Evolutionary conservation across 345 rosid genomes (phyloP), one percentile per base, ranked within the genome.

Genomic region (Draba incana): DNA sequence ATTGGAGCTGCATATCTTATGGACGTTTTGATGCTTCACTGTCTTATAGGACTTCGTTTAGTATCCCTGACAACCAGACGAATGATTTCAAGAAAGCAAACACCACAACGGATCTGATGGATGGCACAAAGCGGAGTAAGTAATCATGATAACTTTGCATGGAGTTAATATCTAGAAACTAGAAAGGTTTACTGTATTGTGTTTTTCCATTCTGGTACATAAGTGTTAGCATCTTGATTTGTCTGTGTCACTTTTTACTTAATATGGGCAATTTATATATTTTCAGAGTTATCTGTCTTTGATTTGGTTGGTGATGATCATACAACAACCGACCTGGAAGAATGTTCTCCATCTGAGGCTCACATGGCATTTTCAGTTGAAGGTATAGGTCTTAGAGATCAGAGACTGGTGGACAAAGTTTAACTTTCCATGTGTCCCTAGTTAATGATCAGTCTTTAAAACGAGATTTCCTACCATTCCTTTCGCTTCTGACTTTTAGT

Each of bases 291-390:
- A 58, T 85, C 88, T 37, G 74, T 92, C 69, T 85, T 87, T 71
- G 96, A 89, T 77, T 75, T 92, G 86, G 82, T 92, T 69, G 83
- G 68, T 72, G 92, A 85, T 78, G 90, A 82, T 77, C 85, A 73
- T 56, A 44, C 78, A 45, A 79, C 75, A 68, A 71, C 28, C 76
- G 53, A 59, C 43, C 60, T 63, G 41, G 83, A 73, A 62, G 74
- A 60, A 63, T 49, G 58, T 78, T 78, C 81, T 49, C 79, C 59
- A 46, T 69, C 61, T 69, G 98, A 92, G 76, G 71, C 86, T 69
- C 90, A 92, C 75, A 85, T 83, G 78, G 89, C 98, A 57, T 87
- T 92, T 77, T 87, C 98, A 80, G 82, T 89, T 64, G 85, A 86
- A 74, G 98, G 98, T 92, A 84, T 59, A 62, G 9, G 45, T 61